phyloP scores from a whole-genome alignment of 164 flowering plant species.

The Liriodendron chinense region DNA sequence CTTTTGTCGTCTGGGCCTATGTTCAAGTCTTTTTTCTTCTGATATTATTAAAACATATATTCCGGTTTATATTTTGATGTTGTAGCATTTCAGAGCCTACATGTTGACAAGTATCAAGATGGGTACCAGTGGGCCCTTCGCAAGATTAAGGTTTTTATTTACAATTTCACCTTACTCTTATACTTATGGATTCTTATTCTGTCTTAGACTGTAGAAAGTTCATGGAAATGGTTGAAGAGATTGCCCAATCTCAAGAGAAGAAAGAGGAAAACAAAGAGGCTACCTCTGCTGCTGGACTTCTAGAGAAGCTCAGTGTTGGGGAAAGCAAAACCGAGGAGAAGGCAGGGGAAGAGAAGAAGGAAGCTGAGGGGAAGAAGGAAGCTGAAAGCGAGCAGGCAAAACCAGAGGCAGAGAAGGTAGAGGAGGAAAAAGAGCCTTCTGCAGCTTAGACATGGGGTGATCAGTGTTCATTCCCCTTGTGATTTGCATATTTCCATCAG shows the following conservation, averaged over 20 bases:
- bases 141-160: not conserved
- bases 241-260: conserved; percentile 25
- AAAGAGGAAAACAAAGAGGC: conserved; percentile 28
- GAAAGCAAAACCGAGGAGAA: conserved; percentile 11
- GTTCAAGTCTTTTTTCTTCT: no score
- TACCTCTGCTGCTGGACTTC: conserved; percentile 23
- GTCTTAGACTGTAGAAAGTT: conserved; percentile 34
- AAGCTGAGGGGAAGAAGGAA: not conserved
- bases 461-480: not conserved
- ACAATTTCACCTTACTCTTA: not conserved
- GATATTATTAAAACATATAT: no score
- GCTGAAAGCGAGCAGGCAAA: conserved; percentile 1
- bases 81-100: not conserved
- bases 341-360: not conserved
- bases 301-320: conserved; percentile 31
- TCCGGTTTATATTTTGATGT: not conserved
- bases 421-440: conserved; percentile 18
- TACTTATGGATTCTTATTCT: not conserved
- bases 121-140: no score
- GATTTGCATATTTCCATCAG: no score
- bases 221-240: conserved; percentile 36
- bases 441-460: not conserved
- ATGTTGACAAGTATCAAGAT: not conserved
- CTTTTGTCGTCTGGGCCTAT: no score
- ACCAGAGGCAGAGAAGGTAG: conserved; percentile 19